Conservation (phyloP, 2,329 filamentous ascomycete species). For the Fusarium burgessii region DNA sequence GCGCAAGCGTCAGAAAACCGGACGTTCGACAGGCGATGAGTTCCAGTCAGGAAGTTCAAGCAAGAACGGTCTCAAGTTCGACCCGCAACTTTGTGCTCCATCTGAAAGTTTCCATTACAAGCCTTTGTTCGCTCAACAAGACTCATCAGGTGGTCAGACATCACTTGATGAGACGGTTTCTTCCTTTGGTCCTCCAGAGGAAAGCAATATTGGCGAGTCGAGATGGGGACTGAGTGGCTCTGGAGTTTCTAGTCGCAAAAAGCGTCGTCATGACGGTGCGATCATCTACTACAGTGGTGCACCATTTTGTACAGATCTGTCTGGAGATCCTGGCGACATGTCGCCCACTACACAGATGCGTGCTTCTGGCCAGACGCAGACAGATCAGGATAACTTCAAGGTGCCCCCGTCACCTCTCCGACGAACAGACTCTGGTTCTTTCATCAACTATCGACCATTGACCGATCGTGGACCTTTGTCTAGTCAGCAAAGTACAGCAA, state of each 20-base stretch:
- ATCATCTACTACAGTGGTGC: constrained; percentile 88
- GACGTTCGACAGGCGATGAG: constrained; percentile 51
- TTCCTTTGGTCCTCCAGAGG: constrained; percentile 60
- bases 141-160: constrained; percentile 60
- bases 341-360: constrained; percentile 63
- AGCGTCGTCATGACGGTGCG: constrained; percentile 73
- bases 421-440: constrained; percentile 65
- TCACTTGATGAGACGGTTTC: constrained; percentile 63
- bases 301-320: constrained; percentile 84
- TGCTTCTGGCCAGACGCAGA: constrained; percentile 56
- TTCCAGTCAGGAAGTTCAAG: constrained; percentile 51
- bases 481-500: constrained; percentile 35
- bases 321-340: constrained; percentile 69
- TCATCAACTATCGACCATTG: constrained; percentile 62
- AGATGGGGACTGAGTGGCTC: constrained; percentile 62
- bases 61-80: constrained; percentile 57
- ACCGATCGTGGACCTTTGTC: constrained; percentile 52
- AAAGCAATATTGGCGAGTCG: constrained; percentile 63
- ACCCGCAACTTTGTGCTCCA: constrained; percentile 53
- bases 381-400: constrained; percentile 31
- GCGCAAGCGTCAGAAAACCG: constrained; percentile 61
- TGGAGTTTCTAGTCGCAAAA: constrained; percentile 61
- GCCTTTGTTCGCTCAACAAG: constrained; percentile 68
- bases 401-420: constrained; percentile 46
- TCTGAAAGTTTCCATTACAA: constrained; percentile 71